Conservation (phyloP, 257 asterid species). For the Plantago major region DNA sequence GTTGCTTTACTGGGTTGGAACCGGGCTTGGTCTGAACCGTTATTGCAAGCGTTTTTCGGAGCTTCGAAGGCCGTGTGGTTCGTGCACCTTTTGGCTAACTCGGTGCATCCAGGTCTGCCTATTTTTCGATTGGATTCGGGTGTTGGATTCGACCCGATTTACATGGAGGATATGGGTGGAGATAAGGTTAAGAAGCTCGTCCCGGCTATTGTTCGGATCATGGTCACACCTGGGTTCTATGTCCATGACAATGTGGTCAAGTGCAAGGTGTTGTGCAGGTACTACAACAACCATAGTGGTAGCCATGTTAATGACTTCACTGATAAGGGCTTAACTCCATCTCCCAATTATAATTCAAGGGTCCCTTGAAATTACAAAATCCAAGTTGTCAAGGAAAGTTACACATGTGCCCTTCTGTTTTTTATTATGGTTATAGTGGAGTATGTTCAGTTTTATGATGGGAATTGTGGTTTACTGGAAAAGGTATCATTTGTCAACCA, state of each 20-base stretch:
- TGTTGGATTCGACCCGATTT: constrained; percentile 61
- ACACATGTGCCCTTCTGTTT: constrained; percentile 3
- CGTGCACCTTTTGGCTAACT: constrained; percentile 87
- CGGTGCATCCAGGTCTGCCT: constrained; percentile 75
- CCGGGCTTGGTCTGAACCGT: constrained; percentile 94
- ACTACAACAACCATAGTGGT: constrained; percentile 38
- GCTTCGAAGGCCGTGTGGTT: constrained; percentile 89
- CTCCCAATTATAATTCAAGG: constrained; percentile 34
- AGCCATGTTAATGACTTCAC: constrained; percentile 18
- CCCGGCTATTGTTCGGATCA: constrained; percentile 71
- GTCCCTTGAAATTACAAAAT: no score
- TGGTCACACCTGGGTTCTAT: constrained; percentile 94
- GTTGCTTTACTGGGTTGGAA: constrained; percentile 93
- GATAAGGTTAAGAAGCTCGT: constrained; percentile 62
- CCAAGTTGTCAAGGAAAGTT: neutral
- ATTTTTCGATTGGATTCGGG: constrained; percentile 78
- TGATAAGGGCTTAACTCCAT: constrained; percentile 47
- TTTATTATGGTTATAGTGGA: neutral
- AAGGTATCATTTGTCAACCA: neutral
- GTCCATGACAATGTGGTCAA: constrained; percentile 88
- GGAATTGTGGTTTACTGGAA: constrained; percentile 1
- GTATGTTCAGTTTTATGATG: neutral
- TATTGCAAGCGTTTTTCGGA: constrained; percentile 77
- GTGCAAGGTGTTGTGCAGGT: constrained; percentile 91
- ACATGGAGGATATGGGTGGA: constrained; percentile 96